Base-by-base conservation (phyloP, 148 eudicot species). In the Chenopodium suecicum region DNA sequence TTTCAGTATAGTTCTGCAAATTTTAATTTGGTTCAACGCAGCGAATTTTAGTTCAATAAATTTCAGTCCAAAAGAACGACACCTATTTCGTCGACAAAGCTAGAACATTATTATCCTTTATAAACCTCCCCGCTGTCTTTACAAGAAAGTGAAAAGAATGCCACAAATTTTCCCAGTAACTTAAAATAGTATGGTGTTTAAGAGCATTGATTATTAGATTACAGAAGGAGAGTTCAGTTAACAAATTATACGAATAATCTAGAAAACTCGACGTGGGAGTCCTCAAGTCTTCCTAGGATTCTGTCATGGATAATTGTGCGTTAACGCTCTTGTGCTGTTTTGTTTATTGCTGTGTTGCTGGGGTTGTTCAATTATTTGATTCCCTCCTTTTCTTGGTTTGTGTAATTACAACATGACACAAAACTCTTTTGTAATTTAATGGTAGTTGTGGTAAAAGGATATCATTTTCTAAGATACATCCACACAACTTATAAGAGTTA, bases 351-450 rank as follows among this genome's bases (percentile, higher is more conserved):
- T 2, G 17, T 27, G 44, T 66, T 12, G 70, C 32, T 66, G 14
- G 70, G 13, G 13, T 66, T 65, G n/a, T 25, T 67, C 70, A 67
- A 67, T 67, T 25, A 67, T 67, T 67, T 67, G 70, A 67, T 67
- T 67, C 70, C 34, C 17, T 10, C 37, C 70, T 67, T 27, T 67
- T 29, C 62, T 67, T 67, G 37, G 37, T 13, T 67, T 67, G 34
- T 67, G 70, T 14, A 29, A 67, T 9, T 66, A 25, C 16, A 25
- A 27, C 70, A 66, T 29, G 27, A n/a, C 23, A n/a, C 22, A 62
- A 62, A 19, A 66, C 70, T 66, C 34, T 7, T 66, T 62, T 62
- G 66, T 62, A 62, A 62, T n/a, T 25, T 62, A 62, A 2, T 29
- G 70, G 13, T 67, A 37, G 34, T 67, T 67, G 34, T 29, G 20